These are phyloP conservation scores for Dillenia turbinata DNA, from an alignment of 164 flowering plant species.

Conservation along the genomic window DNA sequence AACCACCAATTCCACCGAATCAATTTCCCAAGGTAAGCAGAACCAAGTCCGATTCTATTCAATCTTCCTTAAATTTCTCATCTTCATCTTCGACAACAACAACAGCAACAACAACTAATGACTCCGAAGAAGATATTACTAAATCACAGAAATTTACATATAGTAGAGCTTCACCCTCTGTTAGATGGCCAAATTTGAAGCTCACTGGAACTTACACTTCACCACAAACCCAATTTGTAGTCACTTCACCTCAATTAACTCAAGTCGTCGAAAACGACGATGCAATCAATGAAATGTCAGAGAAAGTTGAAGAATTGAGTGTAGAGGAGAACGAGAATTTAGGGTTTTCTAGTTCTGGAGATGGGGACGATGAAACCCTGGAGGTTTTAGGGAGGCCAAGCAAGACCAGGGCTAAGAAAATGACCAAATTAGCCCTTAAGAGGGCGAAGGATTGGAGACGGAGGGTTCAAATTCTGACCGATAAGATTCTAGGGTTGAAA, in stretches of 20 bases:
- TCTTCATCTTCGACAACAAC: slow-evolving; percentile 7
- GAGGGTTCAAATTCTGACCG: slow-evolving; percentile 66
- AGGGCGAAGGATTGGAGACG: slow-evolving; percentile 89
- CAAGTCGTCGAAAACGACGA: slow-evolving; percentile 11
- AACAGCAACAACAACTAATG: background rate
- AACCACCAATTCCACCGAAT: too few species aligned
- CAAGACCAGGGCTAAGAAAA: slow-evolving; percentile 59
- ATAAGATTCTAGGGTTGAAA: slow-evolving; percentile 52
- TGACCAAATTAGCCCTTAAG: slow-evolving; percentile 76
- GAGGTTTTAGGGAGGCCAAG: slow-evolving; percentile 50
- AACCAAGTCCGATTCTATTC: too few species aligned
- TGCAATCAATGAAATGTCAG: background rate
- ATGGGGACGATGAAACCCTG: slow-evolving; percentile 25
- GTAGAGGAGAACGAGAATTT: background rate
- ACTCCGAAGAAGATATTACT: background rate
- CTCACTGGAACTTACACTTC: slow-evolving; percentile 22
- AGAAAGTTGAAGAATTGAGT: too few species aligned
- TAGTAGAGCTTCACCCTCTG: slow-evolving; percentile 71
- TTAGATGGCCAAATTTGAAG: slow-evolving; percentile 84
- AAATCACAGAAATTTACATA: slow-evolving; percentile 42
- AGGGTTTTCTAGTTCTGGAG: slow-evolving; percentile 3
- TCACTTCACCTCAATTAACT: slow-evolving; percentile 6
- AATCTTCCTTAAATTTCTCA: background rate
- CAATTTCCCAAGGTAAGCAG: too few species aligned
- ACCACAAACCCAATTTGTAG: slow-evolving; percentile 13